Conservation (phyloP, 257 asterid species). For the Solanum boliviense region DNA sequence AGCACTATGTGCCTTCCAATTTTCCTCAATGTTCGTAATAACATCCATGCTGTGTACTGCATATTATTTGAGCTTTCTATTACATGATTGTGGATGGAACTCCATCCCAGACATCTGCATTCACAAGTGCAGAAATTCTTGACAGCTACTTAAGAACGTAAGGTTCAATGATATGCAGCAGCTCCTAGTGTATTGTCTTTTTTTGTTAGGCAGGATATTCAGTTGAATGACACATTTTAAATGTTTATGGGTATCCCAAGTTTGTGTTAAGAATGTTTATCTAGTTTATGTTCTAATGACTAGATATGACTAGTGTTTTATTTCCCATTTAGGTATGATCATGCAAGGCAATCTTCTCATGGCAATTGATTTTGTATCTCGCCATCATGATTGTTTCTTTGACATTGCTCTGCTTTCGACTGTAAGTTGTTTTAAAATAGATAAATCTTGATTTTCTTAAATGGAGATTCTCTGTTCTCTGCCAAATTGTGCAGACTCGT, state of each 20-base stretch:
- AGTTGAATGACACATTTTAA: not conserved
- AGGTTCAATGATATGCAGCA: not conserved
- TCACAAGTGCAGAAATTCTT: not conserved
- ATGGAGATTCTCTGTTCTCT: not conserved
- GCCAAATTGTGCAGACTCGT: not conserved
- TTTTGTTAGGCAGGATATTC: not conserved
- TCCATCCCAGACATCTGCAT: not conserved
- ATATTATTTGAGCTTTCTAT: not conserved
- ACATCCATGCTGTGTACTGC: not conserved
- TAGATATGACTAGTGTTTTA: not conserved
- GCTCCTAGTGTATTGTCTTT: not conserved
- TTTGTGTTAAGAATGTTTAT: not conserved
- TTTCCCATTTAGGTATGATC: conserved; percentile 44
- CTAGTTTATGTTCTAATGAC: not conserved
- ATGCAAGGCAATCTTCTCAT: conserved; percentile 72
- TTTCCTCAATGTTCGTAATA: not conserved
- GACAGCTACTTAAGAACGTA: not conserved
- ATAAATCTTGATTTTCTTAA: not conserved
- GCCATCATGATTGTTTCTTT: conserved; percentile 75
- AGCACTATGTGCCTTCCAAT: not conserved
- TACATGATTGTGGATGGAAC: not conserved
- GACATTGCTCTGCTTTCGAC: conserved; percentile 82
- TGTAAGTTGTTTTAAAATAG: conserved; percentile 43
- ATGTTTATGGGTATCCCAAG: not conserved
- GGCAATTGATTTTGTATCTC: conserved; percentile 85